Evolutionary conservation across 805 yeast genomes (phyloP), one percentile per base, ranked within the genome.

Genomic region (Barnettozyma sucrosica): DNA sequence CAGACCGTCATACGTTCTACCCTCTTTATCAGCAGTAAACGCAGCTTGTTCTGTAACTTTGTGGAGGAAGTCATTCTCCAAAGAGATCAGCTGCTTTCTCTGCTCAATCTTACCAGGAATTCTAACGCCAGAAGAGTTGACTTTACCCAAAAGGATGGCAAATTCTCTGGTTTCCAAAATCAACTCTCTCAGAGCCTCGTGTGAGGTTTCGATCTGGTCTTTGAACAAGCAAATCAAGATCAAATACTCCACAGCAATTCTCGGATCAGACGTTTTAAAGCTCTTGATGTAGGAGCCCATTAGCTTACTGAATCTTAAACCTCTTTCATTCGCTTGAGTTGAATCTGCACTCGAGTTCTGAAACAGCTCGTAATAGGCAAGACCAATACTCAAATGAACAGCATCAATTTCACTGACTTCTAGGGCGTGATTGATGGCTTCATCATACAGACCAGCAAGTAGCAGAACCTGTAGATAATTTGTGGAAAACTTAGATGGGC

Each of bases 161-260:
- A 87, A 93, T 59, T 89, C 96, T 55, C 95, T 76, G 0, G 97
- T 87, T 51, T 88, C 86, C 50, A 92, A 74, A 23, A 92, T 85
- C 50, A 93, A 75, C 60, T 90, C 96, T 54, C 89, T 76, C 41
- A 93, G 69, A 0, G 95, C 83, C 55, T 85, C 90, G 58, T 85
- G 89, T 51, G 87, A 80, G 39, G 83, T 68, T 37, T 74, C 68
- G 2, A 74, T 65, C 52, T 82, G 84, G 21, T 63, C 65, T 11
- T 59, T 69, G 53, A 72, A 67, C 55, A 89, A 57, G 42, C 87
- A 82, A 24, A 89, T 81, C 55, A 86, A 69, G 23, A 85, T 74
- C 45, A 92, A 67, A 61, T 93, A 93, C 63, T 92, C 96, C n/a
- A 87, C 85, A 0, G 97, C 97, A 48, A 85, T 87, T 57, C 83